These are phyloP conservation scores for Rehmannia glutinosa DNA, from an alignment of 257 asterid genomes.

Conservation along the genomic window DNA sequence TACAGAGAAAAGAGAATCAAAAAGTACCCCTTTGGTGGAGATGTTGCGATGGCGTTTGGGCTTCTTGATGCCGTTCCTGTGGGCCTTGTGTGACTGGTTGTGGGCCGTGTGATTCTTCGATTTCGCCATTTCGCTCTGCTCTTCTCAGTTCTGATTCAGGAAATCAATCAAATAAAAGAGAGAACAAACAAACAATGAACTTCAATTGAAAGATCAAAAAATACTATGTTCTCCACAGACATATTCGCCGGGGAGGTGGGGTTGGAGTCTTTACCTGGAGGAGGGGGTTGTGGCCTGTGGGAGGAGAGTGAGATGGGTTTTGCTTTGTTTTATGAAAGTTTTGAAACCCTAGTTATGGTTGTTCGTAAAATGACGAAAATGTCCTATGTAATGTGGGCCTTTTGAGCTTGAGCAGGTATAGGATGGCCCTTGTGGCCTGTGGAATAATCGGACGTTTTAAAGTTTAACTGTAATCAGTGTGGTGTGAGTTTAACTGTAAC, in stretches of 20 bases:
- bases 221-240: no score
- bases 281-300: background rate
- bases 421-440: no score
- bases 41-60: constrained; percentile 67
- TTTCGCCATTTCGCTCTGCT: constrained; percentile 59
- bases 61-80: constrained; percentile 89
- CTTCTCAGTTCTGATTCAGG: constrained; percentile 1
- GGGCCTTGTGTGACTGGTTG: constrained; percentile 85
- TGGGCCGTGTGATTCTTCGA: constrained; percentile 96
- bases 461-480: no score
- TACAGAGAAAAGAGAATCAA: background rate
- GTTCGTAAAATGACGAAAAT: constrained; percentile 12
- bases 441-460: no score
- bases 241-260: background rate
- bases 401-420: background rate
- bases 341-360: constrained; percentile 26
- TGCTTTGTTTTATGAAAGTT: constrained; percentile 16
- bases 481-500: no score
- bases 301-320: background rate
- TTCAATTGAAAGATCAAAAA: background rate
- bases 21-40: constrained; percentile 79
- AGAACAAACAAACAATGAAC: background rate
- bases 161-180: no score
- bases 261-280: constrained; percentile 6
- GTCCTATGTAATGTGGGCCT: constrained; percentile 11